These are phyloP conservation scores for Stephanodiscus triporus DNA, from an alignment of 108 stramenopile species.

Conservation along the genomic window DNA sequence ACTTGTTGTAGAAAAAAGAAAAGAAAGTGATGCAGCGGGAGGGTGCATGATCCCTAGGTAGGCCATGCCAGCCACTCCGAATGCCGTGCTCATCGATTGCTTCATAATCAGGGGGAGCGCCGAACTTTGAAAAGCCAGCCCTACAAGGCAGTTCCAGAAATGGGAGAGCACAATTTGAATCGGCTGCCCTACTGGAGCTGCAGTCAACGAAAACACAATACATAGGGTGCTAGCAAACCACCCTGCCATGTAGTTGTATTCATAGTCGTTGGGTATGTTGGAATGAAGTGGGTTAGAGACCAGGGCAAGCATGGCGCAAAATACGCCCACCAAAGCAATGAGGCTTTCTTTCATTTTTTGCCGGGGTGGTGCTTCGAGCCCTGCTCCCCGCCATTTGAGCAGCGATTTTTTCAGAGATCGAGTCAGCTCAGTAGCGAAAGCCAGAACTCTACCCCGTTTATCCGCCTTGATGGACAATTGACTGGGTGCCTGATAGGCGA, in stretches of 20 bases:
- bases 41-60: slow-evolving; percentile 31
- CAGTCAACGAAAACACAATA: slow-evolving; percentile 40
- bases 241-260: slow-evolving; percentile 10
- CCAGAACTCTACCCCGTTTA: background rate
- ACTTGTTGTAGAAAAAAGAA: background rate
- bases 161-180: slow-evolving; percentile 23
- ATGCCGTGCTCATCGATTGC: slow-evolving; percentile 11
- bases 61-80: slow-evolving; percentile 14
- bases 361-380: slow-evolving; percentile 20
- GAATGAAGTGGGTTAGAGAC: background rate
- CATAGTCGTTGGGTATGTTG: background rate
- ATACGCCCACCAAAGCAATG: slow-evolving; percentile 6
- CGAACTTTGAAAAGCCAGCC: slow-evolving; percentile 15
- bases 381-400: slow-evolving; percentile 24
- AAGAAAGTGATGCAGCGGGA: slow-evolving; percentile 11
- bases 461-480: background rate
- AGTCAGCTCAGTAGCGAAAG: background rate
- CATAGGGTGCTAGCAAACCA: slow-evolving; percentile 29
- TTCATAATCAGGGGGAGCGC: slow-evolving; percentile 16
- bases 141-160: slow-evolving; percentile 10
- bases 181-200: slow-evolving; percentile 46
- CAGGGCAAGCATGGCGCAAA: slow-evolving; percentile 29
- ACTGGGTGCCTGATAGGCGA: background rate
- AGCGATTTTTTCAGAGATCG: slow-evolving; percentile 12
- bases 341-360: slow-evolving; percentile 14